These are phyloP conservation scores for Talaromyces sp. DNA, from an alignment of 2,329 filamentous ascomycete species.

Conservation along the genomic window DNA sequence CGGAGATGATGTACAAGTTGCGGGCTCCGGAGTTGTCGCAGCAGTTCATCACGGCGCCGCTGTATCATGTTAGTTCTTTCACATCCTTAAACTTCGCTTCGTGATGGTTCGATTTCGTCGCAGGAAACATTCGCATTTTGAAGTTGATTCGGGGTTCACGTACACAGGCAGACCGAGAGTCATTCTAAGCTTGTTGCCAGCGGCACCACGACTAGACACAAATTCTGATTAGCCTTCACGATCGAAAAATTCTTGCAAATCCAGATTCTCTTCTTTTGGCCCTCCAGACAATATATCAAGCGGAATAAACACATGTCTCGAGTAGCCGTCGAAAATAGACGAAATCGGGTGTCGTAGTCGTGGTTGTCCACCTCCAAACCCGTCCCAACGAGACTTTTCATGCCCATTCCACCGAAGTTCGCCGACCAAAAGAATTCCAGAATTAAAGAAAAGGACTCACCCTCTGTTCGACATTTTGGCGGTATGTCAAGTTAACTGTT, in stretches of 20 bases:
- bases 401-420: background rate
- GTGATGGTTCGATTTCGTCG: background rate
- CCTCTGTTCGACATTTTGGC: conserved; percentile 52
- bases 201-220: conserved; percentile 65
- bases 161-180: conserved; percentile 99
- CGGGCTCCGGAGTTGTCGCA: conserved; percentile 98
- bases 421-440: background rate
- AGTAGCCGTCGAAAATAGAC: background rate
- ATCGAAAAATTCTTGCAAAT: background rate
- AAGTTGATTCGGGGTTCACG: conserved; percentile 44
- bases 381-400: background rate
- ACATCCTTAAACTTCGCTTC: no score
- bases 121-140: conserved; percentile 7
- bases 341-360: background rate
- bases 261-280: background rate
- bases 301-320: background rate
- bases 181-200: conserved; percentile 99
- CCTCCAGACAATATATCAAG: background rate
- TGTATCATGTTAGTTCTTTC: conserved; percentile 37
- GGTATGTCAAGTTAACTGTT: conserved; percentile 38
- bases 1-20: conserved; percentile 99
- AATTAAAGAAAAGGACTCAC: conserved; percentile 34
- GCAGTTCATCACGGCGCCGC: conserved; percentile 99
- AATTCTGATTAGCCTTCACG: conserved; percentile 16
- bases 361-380: background rate